Evolutionary conservation across 208 protist species (phyloP).

Genomic region (Trypanosoma mega): DNA sequence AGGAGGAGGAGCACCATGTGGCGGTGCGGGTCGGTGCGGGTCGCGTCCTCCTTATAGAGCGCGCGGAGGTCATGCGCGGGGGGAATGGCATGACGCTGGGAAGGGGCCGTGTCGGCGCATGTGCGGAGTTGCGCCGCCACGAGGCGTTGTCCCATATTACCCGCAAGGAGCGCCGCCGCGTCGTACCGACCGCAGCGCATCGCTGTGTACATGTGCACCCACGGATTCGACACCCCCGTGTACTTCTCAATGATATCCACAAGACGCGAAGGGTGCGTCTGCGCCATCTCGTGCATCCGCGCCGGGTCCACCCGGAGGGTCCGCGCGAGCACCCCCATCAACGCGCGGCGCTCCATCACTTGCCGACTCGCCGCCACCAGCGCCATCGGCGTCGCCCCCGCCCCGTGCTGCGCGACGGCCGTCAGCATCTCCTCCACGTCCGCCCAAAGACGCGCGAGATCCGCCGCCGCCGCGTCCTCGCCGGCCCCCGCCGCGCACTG

Average conservation of each 20-base stretch:
- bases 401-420: conserved; percentile 42
- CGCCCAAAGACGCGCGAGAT: conserved; percentile 56
- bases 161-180: conserved; percentile 43
- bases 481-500: conserved; percentile 49
- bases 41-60: conserved; percentile 63
- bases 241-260: conserved; percentile 45
- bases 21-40: conserved; percentile 48
- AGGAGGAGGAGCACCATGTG: conserved; percentile 79
- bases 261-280: conserved; percentile 49
- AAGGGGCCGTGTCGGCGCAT: conserved; percentile 29
- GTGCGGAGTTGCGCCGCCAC: conserved; percentile 36
- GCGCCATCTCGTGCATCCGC: conserved; percentile 52
- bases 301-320: conserved; percentile 49
- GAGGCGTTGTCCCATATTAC: conserved; percentile 35
- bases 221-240: conserved; percentile 44
- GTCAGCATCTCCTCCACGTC: conserved; percentile 50
- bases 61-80: conserved; percentile 41
- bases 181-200: conserved; percentile 85
- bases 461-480: conserved; percentile 45
- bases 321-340: conserved; percentile 42
- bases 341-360: conserved; percentile 67
- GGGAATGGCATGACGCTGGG: conserved; percentile 36
- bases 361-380: conserved; percentile 61
- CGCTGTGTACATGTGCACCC: conserved; percentile 61
- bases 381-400: conserved; percentile 39